Base-by-base conservation (phyloP, 257 asterid species). In the Solanum chiquidenum region DNA sequence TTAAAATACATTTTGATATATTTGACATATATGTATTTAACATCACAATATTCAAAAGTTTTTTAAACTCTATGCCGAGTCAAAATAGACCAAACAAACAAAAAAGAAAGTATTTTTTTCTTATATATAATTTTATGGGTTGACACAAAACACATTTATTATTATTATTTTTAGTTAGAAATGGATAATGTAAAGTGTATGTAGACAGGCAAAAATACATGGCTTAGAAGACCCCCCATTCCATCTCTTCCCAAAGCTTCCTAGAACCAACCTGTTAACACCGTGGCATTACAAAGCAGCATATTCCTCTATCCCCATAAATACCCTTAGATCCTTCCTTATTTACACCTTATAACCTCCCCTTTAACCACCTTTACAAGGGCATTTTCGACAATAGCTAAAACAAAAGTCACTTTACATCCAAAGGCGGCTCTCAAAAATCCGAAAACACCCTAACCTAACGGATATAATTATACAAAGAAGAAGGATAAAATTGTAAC, bases 231-330 rank as follows among this genome's bases (percentile, higher is more conserved):
- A 44, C 2, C 18, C 64, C 38, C 66, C 85, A 29, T 23, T 5
- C 14, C 42, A 64, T 11, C 12, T 62, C 40, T 46, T 82, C 25
- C 42, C 44, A 82, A 29, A 82, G 18, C 68, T 46, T 29, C 13
- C 44, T 82, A 49, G 31, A 82, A 49, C 69, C 85, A 49, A 82
- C 44, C 68, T 82, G 69, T 85, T 38, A 23, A 92, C 95, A 93
- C 92, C 96, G 93, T 93, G 94, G 96, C 93, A 93, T 91, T 90
- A 89, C 92, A 34, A 46, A 73, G 62, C 29, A 89, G 89, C 38
- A 90, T 86, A 85, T 90, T 88, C 91, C 55, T 12, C 34, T 18
- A 37, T 60, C 72, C 2, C 49, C 31, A 18, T 14, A 84, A 82
- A 2, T 11, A 66, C 85, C 94, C 94, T 84, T 84, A 23, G 2